Evolutionary conservation across 306 rosid genomes (phyloP), one percentile per base, ranked within the genome.

Genomic region (Quercus glauca): DNA sequence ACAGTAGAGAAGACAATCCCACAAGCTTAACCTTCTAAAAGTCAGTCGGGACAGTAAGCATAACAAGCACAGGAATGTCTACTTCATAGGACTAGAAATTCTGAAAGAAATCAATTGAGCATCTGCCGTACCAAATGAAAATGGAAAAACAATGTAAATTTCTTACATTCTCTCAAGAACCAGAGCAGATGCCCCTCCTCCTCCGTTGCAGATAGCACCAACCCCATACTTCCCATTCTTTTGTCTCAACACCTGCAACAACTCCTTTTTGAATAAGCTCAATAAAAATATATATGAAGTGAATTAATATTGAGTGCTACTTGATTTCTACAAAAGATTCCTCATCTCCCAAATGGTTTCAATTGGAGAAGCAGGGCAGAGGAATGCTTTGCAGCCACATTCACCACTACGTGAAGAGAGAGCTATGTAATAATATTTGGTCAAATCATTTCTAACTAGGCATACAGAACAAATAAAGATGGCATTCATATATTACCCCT

Each of bases 181-280:
- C 70, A 94, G 85, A 28, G 99, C 92, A 61, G 99, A 94, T n/a
- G 99, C 97, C 12, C 99, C 99, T 60, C 99, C 99, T 81, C 97
- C 99, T 20, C 99, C 99, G 35, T 94, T 92, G 89, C 99, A 94
- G 71, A 94, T 88, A 45, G 86, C 91, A 35, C 69, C 95, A 84
- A 92, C 90, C 37, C 99, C 99, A 75, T 91, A 92, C 87, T 77
- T 92, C 59, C 97, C 97, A 69, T 91, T 87, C 83, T 84, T 87
- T 28, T 92, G 92, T 75, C 93, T 92, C 77, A 91, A 75, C 73
- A 92, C 97, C 99, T 94, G 89, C 74, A 76, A 83, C 75, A 85
- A 79, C 31, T 84, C 78, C 56, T 49, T 52, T 69, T 49, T 76
- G 73, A 45, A 84, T 76, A 79, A 61, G 76, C 68, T 71, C 73